Percentiles rank a stretch among this genome's conserved stretches.
These are phyloP conservation scores for Blastobotrys indianensis DNA, from an alignment of 1,139 yeast genomes.

Conservation along the genomic window DNA sequence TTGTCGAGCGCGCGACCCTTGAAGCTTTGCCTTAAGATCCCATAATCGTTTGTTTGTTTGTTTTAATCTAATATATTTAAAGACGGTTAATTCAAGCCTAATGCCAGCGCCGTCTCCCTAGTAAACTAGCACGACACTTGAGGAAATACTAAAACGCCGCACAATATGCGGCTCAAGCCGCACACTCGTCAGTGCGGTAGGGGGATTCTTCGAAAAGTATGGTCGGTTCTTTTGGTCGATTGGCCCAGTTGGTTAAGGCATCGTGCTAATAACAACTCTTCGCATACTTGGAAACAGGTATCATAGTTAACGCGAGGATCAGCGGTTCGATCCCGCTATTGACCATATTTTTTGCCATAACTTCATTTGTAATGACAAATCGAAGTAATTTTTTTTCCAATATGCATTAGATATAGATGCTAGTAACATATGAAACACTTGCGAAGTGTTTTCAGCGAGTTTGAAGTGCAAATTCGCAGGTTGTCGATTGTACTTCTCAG, in stretches of 20 bases:
- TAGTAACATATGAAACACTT: not conserved
- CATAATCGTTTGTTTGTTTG: no score
- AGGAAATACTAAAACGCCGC: not conserved
- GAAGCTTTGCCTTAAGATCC: no score
- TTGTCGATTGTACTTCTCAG: not conserved
- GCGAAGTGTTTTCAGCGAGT: not conserved
- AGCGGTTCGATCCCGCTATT: constrained; percentile 5
- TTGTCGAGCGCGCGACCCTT: no score
- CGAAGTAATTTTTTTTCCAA: no score
- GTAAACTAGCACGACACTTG: no score
- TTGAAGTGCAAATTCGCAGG: not conserved
- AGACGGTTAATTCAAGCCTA: no score
- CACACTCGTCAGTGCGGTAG: not conserved
- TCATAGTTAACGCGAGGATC: constrained; percentile 6
- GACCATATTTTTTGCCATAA: constrained; percentile 1
- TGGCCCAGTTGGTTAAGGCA: constrained; percentile 10
- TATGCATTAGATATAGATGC: not conserved
- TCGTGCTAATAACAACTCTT: constrained; percentile 7
- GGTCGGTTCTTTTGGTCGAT: constrained; percentile 1
- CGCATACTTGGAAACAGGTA: not conserved
- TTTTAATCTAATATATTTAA: no score
- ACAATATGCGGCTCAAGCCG: not conserved
- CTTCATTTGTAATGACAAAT: not conserved
- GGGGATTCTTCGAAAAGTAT: not conserved
- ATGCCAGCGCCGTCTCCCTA: no score